Percentiles rank a stretch among this genome's conserved stretches.
phyloP scores from a whole-genome alignment of 2,329 filamentous ascomycete genomes.

The Chalaropsis ovoidea region DNA sequence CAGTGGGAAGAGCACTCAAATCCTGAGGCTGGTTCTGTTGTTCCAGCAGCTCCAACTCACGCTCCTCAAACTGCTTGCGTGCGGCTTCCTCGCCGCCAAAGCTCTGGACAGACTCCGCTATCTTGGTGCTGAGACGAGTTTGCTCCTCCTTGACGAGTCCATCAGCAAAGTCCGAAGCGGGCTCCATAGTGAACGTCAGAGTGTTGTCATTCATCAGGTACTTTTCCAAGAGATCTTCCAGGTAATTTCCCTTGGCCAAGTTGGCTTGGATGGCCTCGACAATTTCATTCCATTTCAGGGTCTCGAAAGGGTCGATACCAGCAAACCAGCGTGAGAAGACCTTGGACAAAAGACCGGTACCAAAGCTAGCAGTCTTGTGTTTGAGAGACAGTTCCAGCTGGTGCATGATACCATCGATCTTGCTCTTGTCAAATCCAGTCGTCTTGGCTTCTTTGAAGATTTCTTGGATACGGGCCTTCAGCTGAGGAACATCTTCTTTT shows the following conservation, averaged over 20 bases:
- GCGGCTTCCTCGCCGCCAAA: constrained; percentile 64
- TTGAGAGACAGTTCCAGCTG: constrained; percentile 88
- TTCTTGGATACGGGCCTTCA: constrained; percentile 62
- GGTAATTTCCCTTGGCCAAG: constrained; percentile 65
- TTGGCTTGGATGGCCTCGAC: constrained; percentile 70
- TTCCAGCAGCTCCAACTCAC: constrained; percentile 67
- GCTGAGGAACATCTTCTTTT: constrained; percentile 63
- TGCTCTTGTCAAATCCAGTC: constrained; percentile 76
- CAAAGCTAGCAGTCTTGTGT: constrained; percentile 93
- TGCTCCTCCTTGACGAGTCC: constrained; percentile 70
- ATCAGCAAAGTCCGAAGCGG: constrained; percentile 62
- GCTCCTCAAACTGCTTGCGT: constrained; percentile 58
- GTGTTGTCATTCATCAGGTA: constrained; percentile 82
- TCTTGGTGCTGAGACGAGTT: constrained; percentile 61
- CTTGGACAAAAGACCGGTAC: constrained; percentile 79
- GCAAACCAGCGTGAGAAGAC: constrained; percentile 93
- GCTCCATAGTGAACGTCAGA: constrained; percentile 88
- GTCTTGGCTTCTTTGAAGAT: constrained; percentile 60
- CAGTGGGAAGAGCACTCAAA: constrained; percentile 74
- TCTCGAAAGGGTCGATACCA: constrained; percentile 82
- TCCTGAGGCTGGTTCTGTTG: constrained; percentile 81
- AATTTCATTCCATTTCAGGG: constrained; percentile 83
- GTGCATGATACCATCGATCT: constrained; percentile 88
- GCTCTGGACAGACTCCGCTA: constrained; percentile 56
- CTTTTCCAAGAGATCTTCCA: constrained; percentile 77